These are phyloP conservation scores for Zygoascus ofunaensis DNA, from an alignment of 805 yeast genomes.

Conservation along the genomic window DNA sequence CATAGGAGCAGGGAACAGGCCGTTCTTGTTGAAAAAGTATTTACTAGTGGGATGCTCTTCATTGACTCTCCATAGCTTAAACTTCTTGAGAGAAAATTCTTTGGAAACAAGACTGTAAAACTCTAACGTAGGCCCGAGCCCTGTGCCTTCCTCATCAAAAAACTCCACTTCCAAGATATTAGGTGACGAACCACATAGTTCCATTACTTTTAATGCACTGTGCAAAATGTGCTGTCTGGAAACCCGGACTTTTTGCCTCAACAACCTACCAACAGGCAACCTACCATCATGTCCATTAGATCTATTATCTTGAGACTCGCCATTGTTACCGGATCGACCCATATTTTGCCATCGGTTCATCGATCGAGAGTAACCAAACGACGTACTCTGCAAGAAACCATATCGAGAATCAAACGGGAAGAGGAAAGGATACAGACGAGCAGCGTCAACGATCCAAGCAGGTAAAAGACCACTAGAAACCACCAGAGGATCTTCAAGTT, in stretches of 20 bases:
- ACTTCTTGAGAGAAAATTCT: slow-evolving; percentile 51
- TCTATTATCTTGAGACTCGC: slow-evolving; percentile 11
- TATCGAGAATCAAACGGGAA: slow-evolving; percentile 78
- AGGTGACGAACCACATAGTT: slow-evolving; percentile 67
- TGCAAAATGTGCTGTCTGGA: slow-evolving; percentile 60
- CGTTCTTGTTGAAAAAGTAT: slow-evolving; percentile 37
- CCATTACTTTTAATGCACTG: slow-evolving; percentile 72
- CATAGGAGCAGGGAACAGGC: slow-evolving; percentile 70
- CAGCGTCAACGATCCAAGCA: slow-evolving; percentile 69
- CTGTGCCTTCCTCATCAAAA: slow-evolving; percentile 88
- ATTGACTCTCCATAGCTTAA: slow-evolving; percentile 60
- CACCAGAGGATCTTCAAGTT: slow-evolving; percentile 78
- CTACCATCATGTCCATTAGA: slow-evolving; percentile 10
- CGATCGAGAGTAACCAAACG: slow-evolving; percentile 81
- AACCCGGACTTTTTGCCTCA: slow-evolving; percentile 71
- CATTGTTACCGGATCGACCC: slow-evolving; percentile 31
- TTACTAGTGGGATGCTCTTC: slow-evolving; percentile 13
- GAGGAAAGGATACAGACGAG: slow-evolving; percentile 67
- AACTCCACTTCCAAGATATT: slow-evolving; percentile 80
- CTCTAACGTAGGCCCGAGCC: slow-evolving; percentile 92
- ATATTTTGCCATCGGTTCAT: slow-evolving; percentile 64
- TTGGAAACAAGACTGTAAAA: slow-evolving; percentile 76
- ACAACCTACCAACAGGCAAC: slow-evolving; percentile 53
- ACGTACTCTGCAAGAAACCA: slow-evolving; percentile 72
- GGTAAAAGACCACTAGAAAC: slow-evolving; percentile 85